A percentile compares a stretch with the other conserved stretches of the same genome.
Evolutionary conservation across 2,329 filamentous ascomycete species (phyloP).

Genomic region (Knufia fluminis): DNA sequence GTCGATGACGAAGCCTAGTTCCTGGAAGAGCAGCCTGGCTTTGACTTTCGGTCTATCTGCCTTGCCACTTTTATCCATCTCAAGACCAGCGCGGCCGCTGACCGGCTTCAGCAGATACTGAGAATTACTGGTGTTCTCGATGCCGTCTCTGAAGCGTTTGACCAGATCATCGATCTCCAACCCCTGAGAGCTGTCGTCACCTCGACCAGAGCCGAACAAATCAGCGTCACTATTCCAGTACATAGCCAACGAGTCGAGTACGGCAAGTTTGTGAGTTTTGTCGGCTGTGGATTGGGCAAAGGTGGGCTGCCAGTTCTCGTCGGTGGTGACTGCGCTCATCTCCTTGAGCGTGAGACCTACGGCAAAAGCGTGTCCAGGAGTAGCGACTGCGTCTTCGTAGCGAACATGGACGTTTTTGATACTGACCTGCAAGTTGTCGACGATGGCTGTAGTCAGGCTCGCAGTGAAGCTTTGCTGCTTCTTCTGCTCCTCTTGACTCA

Average conservation of each 20-base stretch:
- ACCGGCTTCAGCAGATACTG: slow-evolving; percentile 96
- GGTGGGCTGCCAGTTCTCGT: slow-evolving; percentile 87
- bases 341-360: slow-evolving; percentile 87
- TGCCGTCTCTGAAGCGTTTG: slow-evolving; percentile 65
- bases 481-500: slow-evolving; percentile 90
- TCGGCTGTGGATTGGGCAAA: slow-evolving; percentile 82
- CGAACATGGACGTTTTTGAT: slow-evolving; percentile 98
- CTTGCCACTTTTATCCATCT: slow-evolving; percentile 87
- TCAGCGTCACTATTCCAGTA: slow-evolving; percentile 97
- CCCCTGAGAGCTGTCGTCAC: slow-evolving; percentile 53
- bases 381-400: slow-evolving; percentile 95
- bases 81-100: slow-evolving; percentile 86
- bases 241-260: slow-evolving; percentile 75
- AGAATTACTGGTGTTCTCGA: slow-evolving; percentile 65
- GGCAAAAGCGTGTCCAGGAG: slow-evolving; percentile 89
- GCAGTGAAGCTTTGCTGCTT: slow-evolving; percentile 97
- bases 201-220: slow-evolving; percentile 72
- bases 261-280: slow-evolving; percentile 88
- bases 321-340: slow-evolving; percentile 93
- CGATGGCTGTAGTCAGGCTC: slow-evolving; percentile 88
- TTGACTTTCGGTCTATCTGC: slow-evolving; percentile 75
- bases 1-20: slow-evolving; percentile 94
- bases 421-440: slow-evolving; percentile 95
- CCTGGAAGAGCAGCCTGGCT: slow-evolving; percentile 84
- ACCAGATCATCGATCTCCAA: slow-evolving; percentile 70